These are phyloP conservation scores for Fusarium sulawesiense DNA, from an alignment of 2,329 filamentous ascomycete species.

Conservation along the genomic window DNA sequence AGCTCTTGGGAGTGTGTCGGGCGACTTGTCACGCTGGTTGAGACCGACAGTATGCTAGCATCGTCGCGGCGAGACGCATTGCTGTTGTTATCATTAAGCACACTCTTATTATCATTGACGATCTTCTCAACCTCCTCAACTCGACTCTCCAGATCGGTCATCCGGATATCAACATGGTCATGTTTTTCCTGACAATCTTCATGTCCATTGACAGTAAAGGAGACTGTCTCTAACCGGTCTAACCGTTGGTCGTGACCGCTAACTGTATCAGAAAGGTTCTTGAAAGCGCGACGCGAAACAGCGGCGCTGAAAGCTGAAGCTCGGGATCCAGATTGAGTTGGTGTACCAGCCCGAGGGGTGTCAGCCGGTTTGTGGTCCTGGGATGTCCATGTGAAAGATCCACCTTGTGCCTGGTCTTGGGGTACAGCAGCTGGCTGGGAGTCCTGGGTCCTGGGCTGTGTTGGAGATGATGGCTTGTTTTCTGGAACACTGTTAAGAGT, in stretches of 20 bases:
- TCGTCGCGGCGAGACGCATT: slow-evolving; percentile 56
- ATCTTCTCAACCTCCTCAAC: slow-evolving; percentile 70
- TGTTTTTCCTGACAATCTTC: slow-evolving; percentile 77
- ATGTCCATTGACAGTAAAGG: slow-evolving; percentile 73
- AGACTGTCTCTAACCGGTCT: slow-evolving; percentile 75
- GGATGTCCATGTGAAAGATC: slow-evolving; percentile 44
- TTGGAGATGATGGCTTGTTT: slow-evolving; percentile 49
- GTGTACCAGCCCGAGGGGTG: slow-evolving; percentile 36
- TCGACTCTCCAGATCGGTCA: slow-evolving; percentile 75
- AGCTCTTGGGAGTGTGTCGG: slow-evolving; percentile 59
- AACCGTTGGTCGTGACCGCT: slow-evolving; percentile 72
- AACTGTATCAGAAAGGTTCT: slow-evolving; percentile 63
- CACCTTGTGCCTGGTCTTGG: slow-evolving; percentile 34
- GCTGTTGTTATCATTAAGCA: slow-evolving; percentile 61
- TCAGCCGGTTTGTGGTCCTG: slow-evolving; percentile 32
- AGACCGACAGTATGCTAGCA: slow-evolving; percentile 61
- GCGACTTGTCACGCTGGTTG: slow-evolving; percentile 56
- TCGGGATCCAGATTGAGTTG: slow-evolving; percentile 48
- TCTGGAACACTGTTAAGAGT: slow-evolving; percentile 58
- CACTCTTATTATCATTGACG: slow-evolving; percentile 56
- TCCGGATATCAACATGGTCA: slow-evolving; percentile 73
- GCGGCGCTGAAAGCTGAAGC: slow-evolving; percentile 34
- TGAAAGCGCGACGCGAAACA: slow-evolving; percentile 54
- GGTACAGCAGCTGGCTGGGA: slow-evolving; percentile 12
- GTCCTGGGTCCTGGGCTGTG: slow-evolving; percentile 47